phyloP scores from a whole-genome alignment of 208 protist species.

The Wallacemonas collosoma region DNA sequence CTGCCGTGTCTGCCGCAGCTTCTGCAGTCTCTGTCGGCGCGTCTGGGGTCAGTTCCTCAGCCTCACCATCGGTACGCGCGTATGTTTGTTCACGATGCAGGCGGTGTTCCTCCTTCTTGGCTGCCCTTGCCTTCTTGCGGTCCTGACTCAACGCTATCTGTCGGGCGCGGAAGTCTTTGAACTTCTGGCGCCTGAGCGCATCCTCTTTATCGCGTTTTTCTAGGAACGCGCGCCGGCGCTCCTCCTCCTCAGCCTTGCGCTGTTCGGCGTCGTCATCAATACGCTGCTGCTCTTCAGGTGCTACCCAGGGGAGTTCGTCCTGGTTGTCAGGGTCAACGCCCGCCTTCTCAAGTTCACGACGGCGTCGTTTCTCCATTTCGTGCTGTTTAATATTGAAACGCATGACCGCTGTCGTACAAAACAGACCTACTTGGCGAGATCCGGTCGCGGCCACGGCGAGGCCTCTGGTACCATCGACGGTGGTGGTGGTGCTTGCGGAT shows the following conservation, averaged over 20 bases:
- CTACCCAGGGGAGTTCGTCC: constrained; percentile 64
- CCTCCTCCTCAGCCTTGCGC: constrained; percentile 51
- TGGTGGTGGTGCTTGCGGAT: no score
- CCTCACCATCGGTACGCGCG: constrained; percentile 26
- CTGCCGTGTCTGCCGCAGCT: background rate
- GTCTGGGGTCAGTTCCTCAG: constrained; percentile 26
- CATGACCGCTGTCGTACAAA: constrained; percentile 20
- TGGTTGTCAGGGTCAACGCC: constrained; percentile 55
- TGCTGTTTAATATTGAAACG: constrained; percentile 78
- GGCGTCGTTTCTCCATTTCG: constrained; percentile 75
- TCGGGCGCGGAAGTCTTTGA: constrained; percentile 73
- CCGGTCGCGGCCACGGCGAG: background rate
- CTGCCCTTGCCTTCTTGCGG: constrained; percentile 58
- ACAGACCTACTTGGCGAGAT: background rate
- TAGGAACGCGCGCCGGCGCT: constrained; percentile 54
- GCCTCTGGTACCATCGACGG: background rate
- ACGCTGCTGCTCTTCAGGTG: constrained; percentile 75
- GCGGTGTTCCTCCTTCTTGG: constrained; percentile 42
- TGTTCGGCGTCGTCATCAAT: constrained; percentile 63
- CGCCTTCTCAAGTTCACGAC: constrained; percentile 71
- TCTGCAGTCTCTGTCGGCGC: background rate
- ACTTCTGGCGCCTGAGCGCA: constrained; percentile 61
- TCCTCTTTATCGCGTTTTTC: constrained; percentile 66
- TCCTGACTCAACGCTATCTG: constrained; percentile 77
- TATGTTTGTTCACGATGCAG: constrained; percentile 17